Evolutionary conservation across 176 grass and related monocot genomes (phyloP), one percentile per base, ranked within the genome.

Genomic region (Poa pratensis): DNA sequence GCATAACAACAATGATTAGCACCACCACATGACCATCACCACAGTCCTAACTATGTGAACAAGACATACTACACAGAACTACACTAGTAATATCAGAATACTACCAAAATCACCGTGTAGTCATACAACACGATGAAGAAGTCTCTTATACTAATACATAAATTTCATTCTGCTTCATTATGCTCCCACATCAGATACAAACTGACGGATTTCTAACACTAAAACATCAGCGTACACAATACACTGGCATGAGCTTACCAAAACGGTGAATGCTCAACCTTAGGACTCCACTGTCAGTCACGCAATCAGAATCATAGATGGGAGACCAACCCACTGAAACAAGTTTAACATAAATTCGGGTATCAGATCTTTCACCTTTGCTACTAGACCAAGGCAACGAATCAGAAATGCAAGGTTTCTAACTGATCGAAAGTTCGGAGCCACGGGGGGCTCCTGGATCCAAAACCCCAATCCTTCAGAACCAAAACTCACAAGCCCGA

Each of bases 361-460:
- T 51, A 52, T n/a, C 80, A 84, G 80, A 90, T 90, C 89, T 79
- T 87, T 55, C 35, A 59, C 24, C 35, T 39, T 17, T 3, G 35
- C 15, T 74, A 40, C 82, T 49, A 73, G 84, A 91, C 18, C 58
- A 69, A 78, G 3, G 53, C 63, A 82, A 65, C 84, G 34, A 50
- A 68, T 61, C 40, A 37, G 57, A 53, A 69, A 78, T 9, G 26
- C 20, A 2, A 24, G 11, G 60, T 20, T 34, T 78, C 26, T 4
- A 30, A 53, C 86, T 9, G 42, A 85, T 55, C 50, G 43, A 27
- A 66, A 83, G 46, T 23, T 53, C 42, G 54, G 69, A 76, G 26
- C 26, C 64, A 55, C 50, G n/a, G 42, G 51, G 28, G 39, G n/a
- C 68, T 48, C 77, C 87, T 45, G 79, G 87, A 87, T 89, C 83